Conservation (phyloP, 2,329 filamentous ascomycete species). For the Xylariaceae sp. region DNA sequence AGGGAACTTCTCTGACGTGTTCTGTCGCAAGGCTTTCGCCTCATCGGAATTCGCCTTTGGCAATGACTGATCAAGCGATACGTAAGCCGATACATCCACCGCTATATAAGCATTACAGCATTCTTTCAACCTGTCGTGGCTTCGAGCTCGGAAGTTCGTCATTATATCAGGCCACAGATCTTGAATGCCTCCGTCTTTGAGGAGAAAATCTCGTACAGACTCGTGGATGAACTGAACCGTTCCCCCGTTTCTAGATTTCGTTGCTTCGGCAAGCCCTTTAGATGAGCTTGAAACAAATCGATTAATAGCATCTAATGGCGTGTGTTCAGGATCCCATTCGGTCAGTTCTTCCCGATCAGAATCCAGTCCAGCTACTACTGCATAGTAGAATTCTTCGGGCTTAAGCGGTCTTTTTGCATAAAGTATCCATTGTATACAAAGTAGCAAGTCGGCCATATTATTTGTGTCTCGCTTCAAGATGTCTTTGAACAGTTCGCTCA, state of each 20-base stretch:
- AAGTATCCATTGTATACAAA: constrained; percentile 12
- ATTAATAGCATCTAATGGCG: constrained; percentile 19
- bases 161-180: constrained; percentile 33
- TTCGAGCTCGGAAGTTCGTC: constrained; percentile 41
- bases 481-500: constrained; percentile 2
- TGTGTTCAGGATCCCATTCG: background rate
- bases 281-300: constrained; percentile 40
- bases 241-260: constrained; percentile 22
- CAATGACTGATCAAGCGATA: background rate
- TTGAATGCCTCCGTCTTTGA: constrained; percentile 33
- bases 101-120: constrained; percentile 6
- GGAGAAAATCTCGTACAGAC: constrained; percentile 45
- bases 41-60: background rate
- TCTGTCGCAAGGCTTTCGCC: background rate
- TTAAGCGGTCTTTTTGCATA: background rate
- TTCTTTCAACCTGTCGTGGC: constrained; percentile 28
- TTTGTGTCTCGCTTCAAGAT: constrained; percentile 5
- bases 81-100: background rate
- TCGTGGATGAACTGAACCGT: constrained; percentile 53
- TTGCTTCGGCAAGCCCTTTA: constrained; percentile 48
- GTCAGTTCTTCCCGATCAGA: background rate
- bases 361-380: constrained; percentile 1
- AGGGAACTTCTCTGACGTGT: constrained; percentile 1
- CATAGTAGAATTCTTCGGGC: constrained; percentile 3
- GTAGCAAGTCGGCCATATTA: constrained; percentile 1